Evolutionary conservation across 495 filamentous ascomycete genomes (phyloP).

Genomic region (Apiosordaria backusii): DNA sequence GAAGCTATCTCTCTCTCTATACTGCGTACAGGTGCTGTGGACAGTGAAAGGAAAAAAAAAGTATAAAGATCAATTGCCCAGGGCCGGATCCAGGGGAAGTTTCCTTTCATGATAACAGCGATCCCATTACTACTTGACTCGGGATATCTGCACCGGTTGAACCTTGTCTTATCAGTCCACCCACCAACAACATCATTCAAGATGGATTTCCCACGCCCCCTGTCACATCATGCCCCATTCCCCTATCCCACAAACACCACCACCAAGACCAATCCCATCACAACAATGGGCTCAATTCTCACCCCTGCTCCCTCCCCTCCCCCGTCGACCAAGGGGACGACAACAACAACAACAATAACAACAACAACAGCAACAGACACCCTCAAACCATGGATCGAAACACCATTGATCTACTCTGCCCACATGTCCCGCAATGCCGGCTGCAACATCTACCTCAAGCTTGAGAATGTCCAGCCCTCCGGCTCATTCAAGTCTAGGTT

Average conservation of each 20-base stretch:
- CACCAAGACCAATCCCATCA: neutral
- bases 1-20: too few relatives aligned
- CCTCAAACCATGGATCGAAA: slow-evolving; percentile 63
- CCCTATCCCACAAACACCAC: neutral
- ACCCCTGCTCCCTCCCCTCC: neutral
- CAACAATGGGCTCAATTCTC: neutral
- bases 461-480: slow-evolving; percentile 88
- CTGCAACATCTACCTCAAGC: slow-evolving; percentile 83
- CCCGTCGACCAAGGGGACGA: slow-evolving; percentile 4
- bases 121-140: too few relatives aligned
- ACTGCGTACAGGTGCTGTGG: too few relatives aligned
- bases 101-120: too few relatives aligned
- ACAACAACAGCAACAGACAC: slow-evolving; percentile 21
- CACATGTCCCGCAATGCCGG: slow-evolving; percentile 67
- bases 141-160: too few relatives aligned
- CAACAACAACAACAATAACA: neutral
- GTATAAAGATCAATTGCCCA: too few relatives aligned
- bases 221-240: neutral
- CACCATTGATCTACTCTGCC: slow-evolving; percentile 66
- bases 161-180: neutral
- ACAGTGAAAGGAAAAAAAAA: too few relatives aligned
- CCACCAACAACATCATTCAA: neutral
- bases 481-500: slow-evolving; percentile 90
- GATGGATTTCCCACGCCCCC: neutral
- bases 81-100: too few relatives aligned